phyloP scores from a whole-genome alignment of 306 rosid genomes.

The Cucumis hystrix region DNA sequence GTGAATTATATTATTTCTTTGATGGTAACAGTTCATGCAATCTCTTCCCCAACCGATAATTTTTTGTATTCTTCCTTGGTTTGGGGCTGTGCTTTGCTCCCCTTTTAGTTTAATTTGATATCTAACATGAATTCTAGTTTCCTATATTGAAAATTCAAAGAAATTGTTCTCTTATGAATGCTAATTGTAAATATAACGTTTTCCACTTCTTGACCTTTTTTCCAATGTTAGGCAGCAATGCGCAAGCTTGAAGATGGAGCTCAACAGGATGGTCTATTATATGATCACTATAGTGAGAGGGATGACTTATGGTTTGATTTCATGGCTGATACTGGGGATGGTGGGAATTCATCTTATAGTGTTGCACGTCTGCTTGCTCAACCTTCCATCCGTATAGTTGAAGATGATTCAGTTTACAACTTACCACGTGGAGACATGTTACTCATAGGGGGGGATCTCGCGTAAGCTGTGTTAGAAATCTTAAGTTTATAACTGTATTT shows the following conservation, averaged over 20 bases:
- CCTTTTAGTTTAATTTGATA: neutral
- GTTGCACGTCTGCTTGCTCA: conserved; percentile 86
- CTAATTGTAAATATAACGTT: neutral
- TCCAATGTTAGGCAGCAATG: conserved; percentile 84
- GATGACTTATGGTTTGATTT: conserved; percentile 94
- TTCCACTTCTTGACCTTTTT: conserved; percentile 14
- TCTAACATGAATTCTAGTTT: neutral
- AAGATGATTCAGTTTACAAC: conserved; percentile 36
- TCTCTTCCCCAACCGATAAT: neutral
- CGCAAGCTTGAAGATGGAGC: conserved; percentile 50
- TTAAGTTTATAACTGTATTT: neutral
- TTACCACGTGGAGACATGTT: conserved; percentile 81
- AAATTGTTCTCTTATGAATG: neutral
- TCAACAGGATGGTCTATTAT: conserved; percentile 48
- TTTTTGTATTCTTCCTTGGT: neutral
- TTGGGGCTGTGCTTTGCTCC: neutral
- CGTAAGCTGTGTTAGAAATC: conserved; percentile 44
- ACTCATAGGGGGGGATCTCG: conserved; percentile 96
- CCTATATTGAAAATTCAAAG: neutral
- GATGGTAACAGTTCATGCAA: neutral
- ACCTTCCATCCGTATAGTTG: conserved; percentile 42
- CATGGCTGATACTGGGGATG: conserved; percentile 99
- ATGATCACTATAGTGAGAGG: conserved; percentile 60
- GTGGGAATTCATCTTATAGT: conserved; percentile 94
- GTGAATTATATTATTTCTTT: neutral